Evolutionary conservation across 2,329 filamentous ascomycete species (phyloP), one percentile per base, ranked within the genome.

Genomic region (Aspergillus spinulosporus): DNA sequence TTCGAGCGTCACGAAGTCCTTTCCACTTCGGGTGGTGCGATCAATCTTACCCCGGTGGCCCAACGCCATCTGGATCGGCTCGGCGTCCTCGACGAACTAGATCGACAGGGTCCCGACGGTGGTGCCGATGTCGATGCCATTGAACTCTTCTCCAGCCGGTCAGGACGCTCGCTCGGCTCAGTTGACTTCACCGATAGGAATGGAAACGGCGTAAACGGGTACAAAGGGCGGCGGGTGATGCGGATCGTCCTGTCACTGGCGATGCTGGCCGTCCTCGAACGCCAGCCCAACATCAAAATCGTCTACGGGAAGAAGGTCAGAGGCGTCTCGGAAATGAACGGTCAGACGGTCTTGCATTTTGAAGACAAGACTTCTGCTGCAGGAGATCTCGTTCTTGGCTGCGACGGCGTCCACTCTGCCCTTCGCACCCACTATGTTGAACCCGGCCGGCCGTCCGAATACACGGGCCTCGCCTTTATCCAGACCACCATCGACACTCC

Each of bases 1-100:
- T 76, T 69, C 55, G 76, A 78, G 59, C 68, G 74, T 21, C 70
- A 75, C 55, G 67, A 73, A 12, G 61, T 75, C 5, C 69, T 75
- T 5, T 74, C 75, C 0, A 78, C 75, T 4, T 72, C 74, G 8
- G 76, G 76, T 6, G 76, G 76, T 7, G 75, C 76, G 3, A 74
- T 79, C 55, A 76, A 76, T 55, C 62, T 79, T 14, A 77, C 75
- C 0, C 76, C 76, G 1, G 75, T 76, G 7, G 76, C 75, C 2
- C 68, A 78, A 37, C 67, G 76, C 5, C 73, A 77, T 59, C 70
- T 79, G 4, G 71, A 75, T 28, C 69, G 74, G 36, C 63, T 78
- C 4, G 75, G 75, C 1, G 71, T 77, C 2, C 64, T 77, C 2
- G 60, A 68, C 1, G 72, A 75, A 51, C 60, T 78, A 15, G 62